Percentiles rank a stretch among this genome's conserved stretches.
phyloP scores from a whole-genome alignment of 2,329 filamentous ascomycete species.

The Pseudocercospora vitis region DNA sequence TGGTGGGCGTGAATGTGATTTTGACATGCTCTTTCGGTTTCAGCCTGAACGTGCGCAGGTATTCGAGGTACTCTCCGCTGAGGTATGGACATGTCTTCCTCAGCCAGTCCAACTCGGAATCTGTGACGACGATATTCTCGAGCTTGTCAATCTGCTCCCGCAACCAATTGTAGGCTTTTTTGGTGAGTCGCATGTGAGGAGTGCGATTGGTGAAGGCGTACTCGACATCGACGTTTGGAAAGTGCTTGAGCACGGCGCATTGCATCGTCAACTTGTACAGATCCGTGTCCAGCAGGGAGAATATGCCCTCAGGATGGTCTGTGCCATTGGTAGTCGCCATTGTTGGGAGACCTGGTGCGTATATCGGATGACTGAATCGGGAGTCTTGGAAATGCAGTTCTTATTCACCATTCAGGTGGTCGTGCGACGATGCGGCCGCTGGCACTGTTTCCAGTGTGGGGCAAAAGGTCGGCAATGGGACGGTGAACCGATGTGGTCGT shows the following conservation, averaged over 20 bases:
- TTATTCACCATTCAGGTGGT: background rate
- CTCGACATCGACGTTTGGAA: constrained; percentile 74
- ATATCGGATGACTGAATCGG: background rate
- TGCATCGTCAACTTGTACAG: constrained; percentile 99
- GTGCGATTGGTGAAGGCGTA: constrained; percentile 97
- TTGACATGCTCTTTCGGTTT: constrained; percentile 77
- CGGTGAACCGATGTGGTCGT: background rate
- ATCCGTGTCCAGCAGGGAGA: constrained; percentile 57
- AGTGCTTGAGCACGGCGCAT: constrained; percentile 91
- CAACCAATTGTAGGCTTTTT: constrained; percentile 82
- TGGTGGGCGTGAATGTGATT: constrained; percentile 61
- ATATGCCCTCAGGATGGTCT: constrained; percentile 38
- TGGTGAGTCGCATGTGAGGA: constrained; percentile 84
- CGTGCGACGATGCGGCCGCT: background rate
- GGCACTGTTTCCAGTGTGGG: background rate
- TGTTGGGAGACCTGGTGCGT: constrained; percentile 1
- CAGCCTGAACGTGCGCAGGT: constrained; percentile 77
- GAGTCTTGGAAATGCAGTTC: background rate
- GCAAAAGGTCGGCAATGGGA: background rate
- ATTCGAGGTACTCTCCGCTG: constrained; percentile 72
- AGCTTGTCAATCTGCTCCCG: constrained; percentile 80
- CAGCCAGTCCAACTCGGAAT: constrained; percentile 79
- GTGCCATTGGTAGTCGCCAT: constrained; percentile 24
- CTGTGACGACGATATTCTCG: constrained; percentile 73
- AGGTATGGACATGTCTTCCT: constrained; percentile 79